phyloP scores from a whole-genome alignment of 441 rosid species.

The Geranium incanum region DNA sequence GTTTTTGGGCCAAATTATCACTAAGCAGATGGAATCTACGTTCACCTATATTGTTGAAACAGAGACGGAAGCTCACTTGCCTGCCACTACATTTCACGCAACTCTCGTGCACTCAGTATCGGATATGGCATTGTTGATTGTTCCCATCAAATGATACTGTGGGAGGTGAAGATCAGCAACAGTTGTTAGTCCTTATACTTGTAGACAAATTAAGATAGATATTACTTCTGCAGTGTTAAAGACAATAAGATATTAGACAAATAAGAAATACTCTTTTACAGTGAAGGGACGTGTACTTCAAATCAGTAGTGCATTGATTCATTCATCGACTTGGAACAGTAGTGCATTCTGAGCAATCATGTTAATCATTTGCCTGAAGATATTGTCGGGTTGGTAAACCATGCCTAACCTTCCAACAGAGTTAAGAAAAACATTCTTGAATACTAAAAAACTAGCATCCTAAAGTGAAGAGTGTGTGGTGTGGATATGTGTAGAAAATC shows the following conservation, averaged over 20 bases:
- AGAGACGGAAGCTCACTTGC: slow-evolving; percentile 24
- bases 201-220: slow-evolving; percentile 47
- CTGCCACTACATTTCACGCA: slow-evolving; percentile 24
- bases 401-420: too few relatives aligned
- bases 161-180: slow-evolving; percentile 34
- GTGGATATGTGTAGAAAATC: too few relatives aligned
- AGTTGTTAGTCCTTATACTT: slow-evolving; percentile 40
- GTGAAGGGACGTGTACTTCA: not conserved
- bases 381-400: too few relatives aligned
- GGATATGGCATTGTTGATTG: slow-evolving; percentile 15
- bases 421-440: too few relatives aligned
- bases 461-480: too few relatives aligned
- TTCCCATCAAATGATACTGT: too few relatives aligned
- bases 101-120: slow-evolving; percentile 27
- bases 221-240: slow-evolving; percentile 37
- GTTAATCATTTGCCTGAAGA: too few relatives aligned
- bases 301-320: too few relatives aligned
- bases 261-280: slow-evolving; percentile 24
- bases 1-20: slow-evolving; percentile 15
- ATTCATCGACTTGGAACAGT: too few relatives aligned
- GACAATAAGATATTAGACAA: slow-evolving; percentile 35
- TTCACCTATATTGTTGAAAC: slow-evolving; percentile 21
- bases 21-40: slow-evolving; percentile 20
- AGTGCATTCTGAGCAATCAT: too few relatives aligned
- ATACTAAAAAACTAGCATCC: too few relatives aligned